A percentile compares a stretch with the other conserved stretches of the same genome.
Evolutionary conservation across 495 filamentous ascomycete genomes (phyloP).

Genomic region (Annulohypoxylon nitens): DNA sequence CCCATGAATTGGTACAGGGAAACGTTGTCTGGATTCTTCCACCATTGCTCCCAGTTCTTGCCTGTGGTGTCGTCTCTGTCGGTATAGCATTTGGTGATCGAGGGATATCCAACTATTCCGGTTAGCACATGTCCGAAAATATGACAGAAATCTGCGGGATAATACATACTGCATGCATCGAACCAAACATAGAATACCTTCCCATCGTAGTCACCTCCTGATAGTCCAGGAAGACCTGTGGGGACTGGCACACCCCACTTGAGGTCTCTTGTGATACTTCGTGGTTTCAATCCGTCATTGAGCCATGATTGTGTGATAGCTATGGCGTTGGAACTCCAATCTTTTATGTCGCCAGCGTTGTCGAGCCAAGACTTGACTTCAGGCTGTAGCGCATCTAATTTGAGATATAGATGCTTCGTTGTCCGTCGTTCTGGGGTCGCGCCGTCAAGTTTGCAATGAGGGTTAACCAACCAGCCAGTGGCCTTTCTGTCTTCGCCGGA

Average conservation of each 20-base stretch:
- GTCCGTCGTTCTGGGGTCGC: constrained; percentile 78
- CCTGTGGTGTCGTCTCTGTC: constrained; percentile 53
- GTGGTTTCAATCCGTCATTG: constrained; percentile 81
- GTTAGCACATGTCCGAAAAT: constrained; percentile 12
- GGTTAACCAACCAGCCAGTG: constrained; percentile 60
- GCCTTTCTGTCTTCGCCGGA: constrained; percentile 42
- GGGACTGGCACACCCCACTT: constrained; percentile 81
- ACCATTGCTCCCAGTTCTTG: constrained; percentile 91
- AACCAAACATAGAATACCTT: constrained; percentile 99
- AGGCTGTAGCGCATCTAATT: constrained; percentile 81
- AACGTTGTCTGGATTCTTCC: constrained; percentile 89
- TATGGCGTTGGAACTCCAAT: constrained; percentile 82
- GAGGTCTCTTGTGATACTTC: constrained; percentile 92
- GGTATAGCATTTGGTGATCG: constrained; percentile 94
- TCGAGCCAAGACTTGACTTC: constrained; percentile 79
- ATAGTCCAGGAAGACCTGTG: constrained; percentile 60
- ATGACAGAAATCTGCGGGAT: background rate
- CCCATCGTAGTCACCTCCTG: constrained; percentile 73
- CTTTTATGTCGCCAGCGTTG: constrained; percentile 59
- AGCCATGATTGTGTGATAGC: constrained; percentile 83
- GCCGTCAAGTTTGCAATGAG: constrained; percentile 85
- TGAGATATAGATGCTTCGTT: constrained; percentile 75
- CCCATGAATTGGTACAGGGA: constrained; percentile 97
- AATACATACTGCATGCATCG: constrained; percentile 78
- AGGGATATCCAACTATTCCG: constrained; percentile 81